Conservation (phyloP, 140 eudicot species). For the Oenanthe javanica region DNA sequence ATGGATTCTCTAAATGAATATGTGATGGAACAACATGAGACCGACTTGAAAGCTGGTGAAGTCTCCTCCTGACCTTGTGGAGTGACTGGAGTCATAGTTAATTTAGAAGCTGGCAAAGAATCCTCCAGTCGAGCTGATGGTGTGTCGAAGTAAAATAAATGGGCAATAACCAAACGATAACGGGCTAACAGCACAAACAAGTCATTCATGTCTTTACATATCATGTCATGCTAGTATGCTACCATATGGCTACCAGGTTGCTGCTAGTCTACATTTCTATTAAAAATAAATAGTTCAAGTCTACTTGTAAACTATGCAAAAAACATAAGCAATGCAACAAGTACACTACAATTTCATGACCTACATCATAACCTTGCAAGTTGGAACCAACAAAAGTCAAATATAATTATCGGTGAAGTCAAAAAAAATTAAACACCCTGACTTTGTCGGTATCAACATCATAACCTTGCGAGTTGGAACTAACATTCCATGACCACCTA, state of each 20-base stretch:
- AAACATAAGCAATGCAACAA: no score
- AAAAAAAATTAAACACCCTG: neutral
- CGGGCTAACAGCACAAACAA: neutral
- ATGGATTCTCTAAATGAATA: neutral
- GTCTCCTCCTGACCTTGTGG: neutral
- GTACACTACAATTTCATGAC: no score
- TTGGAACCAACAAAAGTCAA: no score
- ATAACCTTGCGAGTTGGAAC: neutral
- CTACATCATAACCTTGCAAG: no score
- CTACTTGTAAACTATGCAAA: no score
- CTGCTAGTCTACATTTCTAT: no score
- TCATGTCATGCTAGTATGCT: no score
- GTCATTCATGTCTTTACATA: neutral
- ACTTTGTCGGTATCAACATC: neutral
- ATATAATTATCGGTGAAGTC: no score
- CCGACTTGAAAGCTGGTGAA: neutral
- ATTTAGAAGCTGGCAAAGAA: constrained; percentile 4
- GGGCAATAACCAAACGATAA: neutral
- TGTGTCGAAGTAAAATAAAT: neutral
- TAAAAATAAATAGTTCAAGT: no score
- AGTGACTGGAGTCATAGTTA: neutral
- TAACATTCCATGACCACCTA: neutral
- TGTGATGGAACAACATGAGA: neutral
- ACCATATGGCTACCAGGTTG: no score
- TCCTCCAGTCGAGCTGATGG: neutral